phyloP scores from a whole-genome alignment of 2,329 filamentous ascomycete species.

The Colletotrichum liaoningense region DNA sequence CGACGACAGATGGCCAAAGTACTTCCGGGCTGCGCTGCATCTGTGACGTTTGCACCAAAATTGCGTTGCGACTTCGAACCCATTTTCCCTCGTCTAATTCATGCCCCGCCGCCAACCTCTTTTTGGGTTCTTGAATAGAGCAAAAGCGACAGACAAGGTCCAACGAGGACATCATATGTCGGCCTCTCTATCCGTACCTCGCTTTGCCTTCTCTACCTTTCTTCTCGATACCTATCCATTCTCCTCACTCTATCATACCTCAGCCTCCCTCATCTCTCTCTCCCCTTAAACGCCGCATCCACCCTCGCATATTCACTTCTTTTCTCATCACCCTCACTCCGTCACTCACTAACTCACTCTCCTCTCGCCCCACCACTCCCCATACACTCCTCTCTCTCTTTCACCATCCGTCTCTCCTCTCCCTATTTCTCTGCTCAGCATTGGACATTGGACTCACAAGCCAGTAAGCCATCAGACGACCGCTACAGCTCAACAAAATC shows the following conservation, averaged over 20 bases:
- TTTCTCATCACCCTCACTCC: background rate
- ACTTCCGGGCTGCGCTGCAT: constrained; percentile 8
- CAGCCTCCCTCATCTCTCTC: background rate
- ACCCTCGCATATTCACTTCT: background rate
- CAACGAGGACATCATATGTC: constrained; percentile 11
- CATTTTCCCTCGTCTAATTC: constrained; percentile 22
- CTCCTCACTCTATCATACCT: background rate
- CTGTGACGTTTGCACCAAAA: constrained; percentile 35
- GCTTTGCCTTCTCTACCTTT: background rate
- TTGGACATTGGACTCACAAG: background rate
- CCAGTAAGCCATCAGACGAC: background rate
- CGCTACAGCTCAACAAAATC: constrained; percentile 16
- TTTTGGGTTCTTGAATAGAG: background rate
- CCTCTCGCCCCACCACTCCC: background rate
- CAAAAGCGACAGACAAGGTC: background rate
- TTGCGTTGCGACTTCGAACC: constrained; percentile 21
- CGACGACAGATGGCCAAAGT: background rate
- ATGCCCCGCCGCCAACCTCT: constrained; percentile 19
- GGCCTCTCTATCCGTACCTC: background rate
- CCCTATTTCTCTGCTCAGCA: background rate
- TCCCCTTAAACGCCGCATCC: background rate
- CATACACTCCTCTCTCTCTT: background rate
- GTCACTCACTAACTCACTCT: background rate
- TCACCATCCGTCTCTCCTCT: background rate
- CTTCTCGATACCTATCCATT: background rate